Base-by-base conservation (phyloP, 2,329 filamentous ascomycete genomes). In the Blastomyces emzantsi region DNA sequence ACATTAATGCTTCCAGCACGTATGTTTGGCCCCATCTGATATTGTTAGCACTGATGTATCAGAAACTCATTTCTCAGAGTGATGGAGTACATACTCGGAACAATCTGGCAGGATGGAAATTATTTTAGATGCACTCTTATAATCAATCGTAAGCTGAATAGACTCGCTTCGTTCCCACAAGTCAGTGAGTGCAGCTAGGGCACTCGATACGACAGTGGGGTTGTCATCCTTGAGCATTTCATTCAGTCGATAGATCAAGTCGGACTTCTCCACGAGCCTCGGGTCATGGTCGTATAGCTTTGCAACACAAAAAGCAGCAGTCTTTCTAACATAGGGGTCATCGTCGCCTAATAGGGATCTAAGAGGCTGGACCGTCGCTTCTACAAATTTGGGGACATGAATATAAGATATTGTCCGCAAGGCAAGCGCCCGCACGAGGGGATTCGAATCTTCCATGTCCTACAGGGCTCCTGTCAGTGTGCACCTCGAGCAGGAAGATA, bases 121-220 rank as follows among this genome's bases (percentile, higher is more conserved):
- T 81, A 99, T 94, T 79, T 99, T 99, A 61, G 93, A 97, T 33
- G 94, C 94, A 77, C 96, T 99, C 66, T 87, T 86, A 74, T 99
- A 97, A 78, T 99, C 94, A 70, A 99, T 97, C 3, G 94, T 97
- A 67, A 99, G 86, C 75, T 96, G 97, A 76, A 99, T 99, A 64
- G 90, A 91, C 76, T 97, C 93, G 74, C 92, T 97, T 64, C 93
- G 85, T 75, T 97, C 94, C 94, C 94, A 99, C 60, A 99, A 97
- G 76, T 99, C 94, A 85, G 96, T 94, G 71, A 99, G 76, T 45
- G 90, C 84, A 33, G 94, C 93, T 66, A 99, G 78, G 7, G 95
- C 92, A 73, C 92, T 97, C 13, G 94, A 93, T 28, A 99, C 93
- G 2, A 99, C 94, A 0, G 94, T 99, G 0, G 94, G 93, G 72